Evolutionary conservation across 1,284 basidiomycete species (phyloP), one percentile per base, ranked within the genome.

Genomic region (Vanrija sp.): DNA sequence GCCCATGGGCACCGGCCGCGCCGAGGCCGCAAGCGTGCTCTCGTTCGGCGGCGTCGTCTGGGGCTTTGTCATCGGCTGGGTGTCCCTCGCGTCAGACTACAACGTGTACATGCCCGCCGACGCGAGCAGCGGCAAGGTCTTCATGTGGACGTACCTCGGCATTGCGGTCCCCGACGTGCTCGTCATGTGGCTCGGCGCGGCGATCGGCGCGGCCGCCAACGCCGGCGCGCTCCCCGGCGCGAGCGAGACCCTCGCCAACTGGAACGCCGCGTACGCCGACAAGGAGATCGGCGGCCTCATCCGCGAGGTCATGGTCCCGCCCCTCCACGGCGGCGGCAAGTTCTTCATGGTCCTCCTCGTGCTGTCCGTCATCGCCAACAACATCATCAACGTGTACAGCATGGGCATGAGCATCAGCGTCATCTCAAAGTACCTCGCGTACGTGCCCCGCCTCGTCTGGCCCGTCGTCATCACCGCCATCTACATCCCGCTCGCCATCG

Each of bases 71-170:
- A 60, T 66, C 28, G 77, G 77, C 40, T 78, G 76, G 77, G 63
- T 66, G 8, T 69, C 65, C n/a, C 64, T 78, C 46, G 74, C 75
- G 4, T 60, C 55, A 26, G 71, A 73, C 52, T 77, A 76, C 69
- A 77, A 74, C 54, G 76, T 78, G 58, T 75, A 78, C 66, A 69
- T 75, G 58, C 74, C 75, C 8, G 65, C 64, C 39, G 64, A 71
- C n/a, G 68, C 75, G 1, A 60, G 69, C n/a, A 38, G 53, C 18
- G 66, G 60, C 61, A 71, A 69, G 53, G 65, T 78, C 48, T 78
- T 78, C 55, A 38, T 47, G 25, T 72, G 66, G 63, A 78, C 76
- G 14, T 77, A 74, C 55, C 29, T 65, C 48, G 76, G 76, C 40
- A 62, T 77, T 38, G 67, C 69, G 58, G 54, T 73, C 25, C 77